These are phyloP conservation scores for Colletotrichum sp. DNA, from an alignment of 2,329 filamentous ascomycete genomes.

Conservation along the genomic window DNA sequence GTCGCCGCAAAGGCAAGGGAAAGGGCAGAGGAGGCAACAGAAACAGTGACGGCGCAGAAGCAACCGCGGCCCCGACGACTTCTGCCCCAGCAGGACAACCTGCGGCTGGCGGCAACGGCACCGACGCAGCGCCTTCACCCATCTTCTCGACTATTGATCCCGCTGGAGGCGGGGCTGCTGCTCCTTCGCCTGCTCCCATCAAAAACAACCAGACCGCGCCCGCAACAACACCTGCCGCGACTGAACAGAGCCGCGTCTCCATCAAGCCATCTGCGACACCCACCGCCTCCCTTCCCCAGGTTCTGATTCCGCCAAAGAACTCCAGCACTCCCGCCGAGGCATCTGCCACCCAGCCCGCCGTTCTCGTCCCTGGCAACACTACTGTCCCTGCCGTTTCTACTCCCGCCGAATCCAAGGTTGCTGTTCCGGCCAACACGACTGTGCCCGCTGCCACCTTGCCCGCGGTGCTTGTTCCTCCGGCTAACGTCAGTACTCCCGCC, in stretches of 20 bases:
- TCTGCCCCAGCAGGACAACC: neutral
- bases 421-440: neutral
- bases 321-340: neutral
- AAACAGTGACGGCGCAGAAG: neutral
- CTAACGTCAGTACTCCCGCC: neutral
- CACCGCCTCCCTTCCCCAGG: neutral
- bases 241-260: neutral
- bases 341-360: neutral
- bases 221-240: neutral
- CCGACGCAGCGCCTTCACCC: neutral
- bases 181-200: neutral
- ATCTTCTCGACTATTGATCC: neutral
- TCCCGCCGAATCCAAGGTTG: neutral
- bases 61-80: neutral
- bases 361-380: neutral
- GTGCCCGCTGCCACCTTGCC: neutral
- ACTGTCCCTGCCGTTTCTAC: neutral
- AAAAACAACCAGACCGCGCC: neutral
- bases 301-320: neutral
- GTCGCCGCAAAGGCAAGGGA: neutral
- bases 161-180: neutral
- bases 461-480: neutral
- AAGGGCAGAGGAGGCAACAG: neutral
- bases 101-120: neutral
- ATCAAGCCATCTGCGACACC: conserved; percentile 14